Percentiles rank a stretch among this genome's conserved stretches.
phyloP scores from a whole-genome alignment of 495 filamentous ascomycete genomes.

The Annulohypoxylon moriforme region DNA sequence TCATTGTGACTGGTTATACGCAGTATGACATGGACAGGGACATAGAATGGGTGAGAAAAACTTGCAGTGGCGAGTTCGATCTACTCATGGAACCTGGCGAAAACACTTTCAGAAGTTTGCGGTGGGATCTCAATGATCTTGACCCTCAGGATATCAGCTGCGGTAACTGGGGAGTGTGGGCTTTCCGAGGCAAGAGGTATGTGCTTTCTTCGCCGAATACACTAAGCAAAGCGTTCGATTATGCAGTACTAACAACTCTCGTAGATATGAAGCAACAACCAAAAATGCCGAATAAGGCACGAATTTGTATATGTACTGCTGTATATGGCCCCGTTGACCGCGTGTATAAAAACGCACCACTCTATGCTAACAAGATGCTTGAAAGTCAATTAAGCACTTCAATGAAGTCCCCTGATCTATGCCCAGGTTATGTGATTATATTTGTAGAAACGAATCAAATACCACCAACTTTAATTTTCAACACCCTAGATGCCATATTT shows the following conservation, averaged over 20 bases:
- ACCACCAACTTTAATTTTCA: background rate
- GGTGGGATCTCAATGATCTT: slow-evolving; percentile 96
- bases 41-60: slow-evolving; percentile 86
- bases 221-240: background rate
- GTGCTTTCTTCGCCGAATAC: slow-evolving; percentile 48
- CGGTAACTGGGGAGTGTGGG: slow-evolving; percentile 97
- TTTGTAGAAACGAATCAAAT: background rate
- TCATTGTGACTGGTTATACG: slow-evolving; percentile 94
- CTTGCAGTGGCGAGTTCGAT: slow-evolving; percentile 88
- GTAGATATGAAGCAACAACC: slow-evolving; percentile 71
- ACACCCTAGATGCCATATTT: background rate
- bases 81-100: slow-evolving; percentile 90
- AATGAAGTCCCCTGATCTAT: background rate
- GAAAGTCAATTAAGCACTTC: background rate
- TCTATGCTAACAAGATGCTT: slow-evolving; percentile 4
- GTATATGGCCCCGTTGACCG: slow-evolving; percentile 12
- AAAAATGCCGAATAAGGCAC: slow-evolving; percentile 54
- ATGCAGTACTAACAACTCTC: slow-evolving; percentile 47
- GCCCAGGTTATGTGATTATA: background rate
- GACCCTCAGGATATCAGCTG: slow-evolving; percentile 95
- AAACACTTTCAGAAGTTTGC: slow-evolving; percentile 91
- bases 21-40: slow-evolving; percentile 94
- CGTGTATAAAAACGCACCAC: slow-evolving; percentile 18
- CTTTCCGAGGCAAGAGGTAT: slow-evolving; percentile 96
- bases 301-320: slow-evolving; percentile 2